Base-by-base conservation (phyloP, 805 yeast genomes). In the Metschnikowia gruessii region DNA sequence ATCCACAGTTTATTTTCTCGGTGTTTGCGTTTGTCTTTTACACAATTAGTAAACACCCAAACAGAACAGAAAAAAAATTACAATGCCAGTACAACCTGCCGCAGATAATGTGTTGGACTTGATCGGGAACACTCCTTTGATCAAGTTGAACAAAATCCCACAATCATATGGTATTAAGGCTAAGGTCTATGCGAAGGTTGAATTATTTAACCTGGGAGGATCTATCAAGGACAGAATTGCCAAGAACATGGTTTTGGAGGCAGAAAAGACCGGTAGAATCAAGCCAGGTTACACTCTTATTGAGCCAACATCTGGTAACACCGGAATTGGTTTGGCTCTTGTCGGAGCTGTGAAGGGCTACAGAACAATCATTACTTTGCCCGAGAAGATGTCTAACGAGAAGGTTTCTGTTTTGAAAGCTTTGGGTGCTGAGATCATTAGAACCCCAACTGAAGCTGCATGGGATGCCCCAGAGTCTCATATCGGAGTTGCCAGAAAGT, bases 391-490 rank as follows among this genome's bases (percentile, higher is more conserved):
- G 96, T 85, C 92, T 36, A 87, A 87, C 65, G 96, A 87, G 63
- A 87, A 87, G 64, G 95, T 87, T 26, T 81, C 91, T 40, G 95
- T 88, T 5, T 77, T 87, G 64, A 87, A 87, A 67, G 95, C 95
- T 5, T 75, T 87, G 49, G 96, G 96, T 49, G 95, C 96, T 28
- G 95, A 87, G 65, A 87, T 87, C 62, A 83, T 87, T 55, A 80
- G 96, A 74, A 87, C 96, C 11, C 95, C 96, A 43, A 87, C 91
- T 24, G 95, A 85, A 62, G 95, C 95, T 37, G 95, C 95, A 2
- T 87, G 90, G 88, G 95, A 87, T 59, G 79, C 95, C 40, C 95
- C 95, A 37, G 95, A 88, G 65, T 83, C 91, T 28, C 95, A 87
- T 61, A 87, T 87, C 62, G 95, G 95, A 54, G 96, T 87, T 33